Conservation (phyloP, 176 grass and related monocot genomes). For the Thalia dealbata region DNA sequence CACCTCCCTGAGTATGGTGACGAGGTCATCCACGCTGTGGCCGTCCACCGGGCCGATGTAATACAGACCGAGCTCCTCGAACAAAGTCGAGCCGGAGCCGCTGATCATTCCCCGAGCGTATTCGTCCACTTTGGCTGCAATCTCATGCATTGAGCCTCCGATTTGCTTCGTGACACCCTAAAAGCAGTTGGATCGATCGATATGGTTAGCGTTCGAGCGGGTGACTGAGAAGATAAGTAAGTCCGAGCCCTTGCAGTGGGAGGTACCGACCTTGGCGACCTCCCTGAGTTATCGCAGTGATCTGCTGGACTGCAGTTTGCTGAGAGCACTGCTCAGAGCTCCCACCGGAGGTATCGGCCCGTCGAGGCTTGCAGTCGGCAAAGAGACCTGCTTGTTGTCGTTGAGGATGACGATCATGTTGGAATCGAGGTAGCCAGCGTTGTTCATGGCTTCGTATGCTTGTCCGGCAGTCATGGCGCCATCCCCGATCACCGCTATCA, state of each 20-base stretch:
- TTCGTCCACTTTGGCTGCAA: conserved; percentile 96
- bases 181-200: neutral
- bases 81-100: conserved; percentile 64
- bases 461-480: conserved; percentile 95
- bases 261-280: conserved; percentile 70
- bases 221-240: no score
- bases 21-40: conserved; percentile 88
- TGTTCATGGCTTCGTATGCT: conserved; percentile 99
- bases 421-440: conserved; percentile 91
- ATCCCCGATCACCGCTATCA: conserved; percentile 88
- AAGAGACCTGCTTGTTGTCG: conserved; percentile 97
- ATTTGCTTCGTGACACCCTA: conserved; percentile 93
- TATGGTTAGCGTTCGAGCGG: neutral
- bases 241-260: no score
- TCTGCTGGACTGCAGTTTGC: conserved; percentile 80
- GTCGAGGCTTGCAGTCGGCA: conserved; percentile 87
- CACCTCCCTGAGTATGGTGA: conserved; percentile 79
- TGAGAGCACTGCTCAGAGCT: conserved; percentile 82
- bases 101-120: conserved; percentile 99
- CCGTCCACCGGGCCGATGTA: conserved; percentile 96
- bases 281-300: conserved; percentile 91
- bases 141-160: conserved; percentile 83
- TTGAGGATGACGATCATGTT: conserved; percentile 99
- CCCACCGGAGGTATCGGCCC: conserved; percentile 87
- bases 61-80: conserved; percentile 96